phyloP scores from a whole-genome alignment of 1,139 yeast species.

The Candida sp. region DNA sequence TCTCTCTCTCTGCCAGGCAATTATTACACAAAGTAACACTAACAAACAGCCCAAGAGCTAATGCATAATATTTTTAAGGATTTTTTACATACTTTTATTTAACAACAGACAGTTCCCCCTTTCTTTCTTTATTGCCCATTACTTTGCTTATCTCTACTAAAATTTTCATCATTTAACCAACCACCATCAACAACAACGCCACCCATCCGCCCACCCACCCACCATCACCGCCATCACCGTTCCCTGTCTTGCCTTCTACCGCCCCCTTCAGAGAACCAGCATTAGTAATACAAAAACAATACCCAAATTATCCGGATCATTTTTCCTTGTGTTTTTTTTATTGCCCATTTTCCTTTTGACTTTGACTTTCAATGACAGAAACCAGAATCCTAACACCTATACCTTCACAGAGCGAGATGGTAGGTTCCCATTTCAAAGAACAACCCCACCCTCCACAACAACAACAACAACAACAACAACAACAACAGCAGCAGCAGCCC shows the following conservation, averaged over 20 bases:
- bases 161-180: no score
- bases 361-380: background rate
- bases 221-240: background rate
- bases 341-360: background rate
- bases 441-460: background rate
- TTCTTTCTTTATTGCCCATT: no score
- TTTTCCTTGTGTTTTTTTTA: background rate
- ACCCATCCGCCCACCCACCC: no score
- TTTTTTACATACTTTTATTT: no score
- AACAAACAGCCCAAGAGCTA: background rate
- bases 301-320: background rate
- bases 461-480: no score
- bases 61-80: no score
- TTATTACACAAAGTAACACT: background rate
- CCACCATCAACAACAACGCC: no score
- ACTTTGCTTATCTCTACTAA: no score
- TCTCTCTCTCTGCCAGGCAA: background rate
- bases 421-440: background rate
- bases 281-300: background rate
- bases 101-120: no score
- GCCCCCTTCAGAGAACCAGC: background rate
- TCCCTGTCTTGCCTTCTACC: background rate
- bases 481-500: background rate
- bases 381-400: constrained; percentile 1
- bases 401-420: constrained; percentile 1